Percentiles rank a stretch among this genome's conserved stretches.
These are phyloP conservation scores for Stipa capillata DNA, from an alignment of 176 grass and related monocot genomes.

Conservation along the genomic window DNA sequence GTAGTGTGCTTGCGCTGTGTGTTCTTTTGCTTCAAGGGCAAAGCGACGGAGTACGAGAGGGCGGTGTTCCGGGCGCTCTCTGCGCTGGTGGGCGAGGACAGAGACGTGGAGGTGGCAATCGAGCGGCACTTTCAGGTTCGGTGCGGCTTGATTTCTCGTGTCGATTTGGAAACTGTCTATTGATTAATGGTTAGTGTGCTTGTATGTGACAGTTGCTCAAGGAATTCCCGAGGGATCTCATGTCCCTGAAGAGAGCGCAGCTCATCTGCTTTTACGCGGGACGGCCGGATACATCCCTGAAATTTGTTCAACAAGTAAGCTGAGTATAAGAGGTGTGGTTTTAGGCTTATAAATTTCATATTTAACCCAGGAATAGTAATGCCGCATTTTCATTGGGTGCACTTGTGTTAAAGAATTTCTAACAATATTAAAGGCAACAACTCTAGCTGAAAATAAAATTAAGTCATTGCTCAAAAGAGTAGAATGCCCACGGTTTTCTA, in stretches of 20 bases:
- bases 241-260: slow-evolving; percentile 56
- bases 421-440: not conserved
- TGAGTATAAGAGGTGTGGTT: not conserved
- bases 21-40: not conserved
- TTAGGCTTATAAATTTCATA: not conserved
- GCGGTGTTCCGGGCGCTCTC: slow-evolving; percentile 43
- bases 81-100: slow-evolving; percentile 34
- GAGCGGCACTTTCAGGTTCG: slow-evolving; percentile 46
- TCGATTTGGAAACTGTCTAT: not conserved
- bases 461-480: not conserved
- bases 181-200: not conserved
- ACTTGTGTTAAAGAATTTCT: not conserved
- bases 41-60: slow-evolving; percentile 49
- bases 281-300: slow-evolving; percentile 32
- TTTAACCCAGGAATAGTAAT: too few relatives aligned
- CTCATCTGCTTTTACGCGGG: slow-evolving; percentile 59
- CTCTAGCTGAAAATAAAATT: not conserved
- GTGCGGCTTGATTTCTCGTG: not conserved
- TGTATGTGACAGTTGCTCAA: slow-evolving; percentile 34
- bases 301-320: slow-evolving; percentile 53
- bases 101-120: slow-evolving; percentile 28
- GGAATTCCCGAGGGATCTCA: slow-evolving; percentile 56
- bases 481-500: not conserved
- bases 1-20: not conserved
- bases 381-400: not conserved